phyloP scores from a whole-genome alignment of 352 stramenopile genomes.

The Thalassiosira exigua region DNA sequence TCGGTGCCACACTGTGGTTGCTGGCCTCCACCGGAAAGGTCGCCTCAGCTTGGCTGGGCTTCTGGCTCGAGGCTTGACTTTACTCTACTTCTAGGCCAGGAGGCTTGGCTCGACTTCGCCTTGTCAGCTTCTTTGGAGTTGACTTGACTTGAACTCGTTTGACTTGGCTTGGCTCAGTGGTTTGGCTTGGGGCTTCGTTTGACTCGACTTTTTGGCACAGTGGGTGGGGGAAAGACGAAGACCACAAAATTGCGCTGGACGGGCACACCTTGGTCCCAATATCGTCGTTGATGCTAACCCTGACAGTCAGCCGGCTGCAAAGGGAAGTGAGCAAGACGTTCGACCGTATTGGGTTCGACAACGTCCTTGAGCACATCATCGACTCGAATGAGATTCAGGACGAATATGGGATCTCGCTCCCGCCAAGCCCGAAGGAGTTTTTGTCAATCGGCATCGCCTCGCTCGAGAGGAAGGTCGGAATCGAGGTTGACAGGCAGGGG shows the following conservation, averaged over 20 bases:
- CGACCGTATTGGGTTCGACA: conserved; percentile 69
- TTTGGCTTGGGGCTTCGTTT: too few species aligned
- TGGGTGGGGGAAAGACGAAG: too few species aligned
- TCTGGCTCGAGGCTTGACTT: too few species aligned
- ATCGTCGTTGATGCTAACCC: conserved; percentile 52
- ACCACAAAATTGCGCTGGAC: too few species aligned
- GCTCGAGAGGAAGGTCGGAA: conserved; percentile 63
- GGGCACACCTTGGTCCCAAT: conserved; percentile 56
- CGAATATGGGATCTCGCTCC: conserved; percentile 52
- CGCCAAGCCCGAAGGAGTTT: conserved; percentile 52
- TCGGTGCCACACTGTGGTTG: conserved; percentile 78
- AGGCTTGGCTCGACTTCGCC: too few species aligned
- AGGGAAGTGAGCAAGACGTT: conserved; percentile 55
- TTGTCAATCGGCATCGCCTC: conserved; percentile 79
- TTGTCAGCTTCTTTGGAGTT: too few species aligned
- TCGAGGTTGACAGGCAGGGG: too few species aligned
- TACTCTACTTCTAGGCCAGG: too few species aligned
- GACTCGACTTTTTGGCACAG: too few species aligned
- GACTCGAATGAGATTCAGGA: conserved; percentile 53
- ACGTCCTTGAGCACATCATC: conserved; percentile 73
- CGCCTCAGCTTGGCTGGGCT: too few species aligned
- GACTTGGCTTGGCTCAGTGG: too few species aligned
- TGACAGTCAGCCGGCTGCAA: conserved; percentile 72
- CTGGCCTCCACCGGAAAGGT: conserved; percentile 74
- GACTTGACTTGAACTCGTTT: too few species aligned